These are phyloP conservation scores for Yamadazyma friedrichii DNA, from an alignment of 1,139 yeast genomes.

Conservation along the genomic window DNA sequence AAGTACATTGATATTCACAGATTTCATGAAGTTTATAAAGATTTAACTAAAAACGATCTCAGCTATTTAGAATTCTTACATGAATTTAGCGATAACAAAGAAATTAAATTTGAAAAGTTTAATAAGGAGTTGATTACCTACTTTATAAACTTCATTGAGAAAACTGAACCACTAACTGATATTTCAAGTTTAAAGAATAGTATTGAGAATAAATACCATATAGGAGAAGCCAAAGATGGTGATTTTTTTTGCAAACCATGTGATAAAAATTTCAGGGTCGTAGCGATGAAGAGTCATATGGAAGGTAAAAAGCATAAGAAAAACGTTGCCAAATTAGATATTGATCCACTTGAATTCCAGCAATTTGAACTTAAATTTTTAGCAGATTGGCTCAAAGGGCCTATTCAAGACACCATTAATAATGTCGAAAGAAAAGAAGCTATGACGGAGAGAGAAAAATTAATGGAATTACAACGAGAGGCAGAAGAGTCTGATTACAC, in stretches of 20 bases:
- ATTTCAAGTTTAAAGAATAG: constrained; percentile 30
- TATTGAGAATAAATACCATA: constrained; percentile 32
- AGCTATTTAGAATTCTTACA: constrained; percentile 55
- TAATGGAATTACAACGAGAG: constrained; percentile 40
- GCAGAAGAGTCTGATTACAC: constrained; percentile 40
- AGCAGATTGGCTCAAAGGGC: constrained; percentile 31
- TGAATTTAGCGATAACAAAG: constrained; percentile 41
- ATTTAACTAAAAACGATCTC: constrained; percentile 32
- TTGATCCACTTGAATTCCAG: constrained; percentile 7
- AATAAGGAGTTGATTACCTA: constrained; percentile 44
- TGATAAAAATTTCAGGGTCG: constrained; percentile 57
- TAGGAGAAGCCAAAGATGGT: constrained; percentile 22
- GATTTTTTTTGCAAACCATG: constrained; percentile 64
- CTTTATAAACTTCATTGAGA: constrained; percentile 42
- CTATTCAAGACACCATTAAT: constrained; percentile 49
- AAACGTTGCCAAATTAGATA: constrained; percentile 22
- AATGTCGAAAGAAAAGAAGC: constrained; percentile 68
- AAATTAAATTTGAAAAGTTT: constrained; percentile 41
- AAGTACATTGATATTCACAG: constrained; percentile 56
- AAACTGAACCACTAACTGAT: constrained; percentile 52
- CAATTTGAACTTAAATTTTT: constrained; percentile 39
- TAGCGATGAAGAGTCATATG: constrained; percentile 71
- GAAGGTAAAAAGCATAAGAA: constrained; percentile 75
- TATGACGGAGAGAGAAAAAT: constrained; percentile 71
- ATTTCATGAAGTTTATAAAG: constrained; percentile 52